Base-by-base conservation (phyloP, 805 yeast species). In the Candida loeiensis region DNA sequence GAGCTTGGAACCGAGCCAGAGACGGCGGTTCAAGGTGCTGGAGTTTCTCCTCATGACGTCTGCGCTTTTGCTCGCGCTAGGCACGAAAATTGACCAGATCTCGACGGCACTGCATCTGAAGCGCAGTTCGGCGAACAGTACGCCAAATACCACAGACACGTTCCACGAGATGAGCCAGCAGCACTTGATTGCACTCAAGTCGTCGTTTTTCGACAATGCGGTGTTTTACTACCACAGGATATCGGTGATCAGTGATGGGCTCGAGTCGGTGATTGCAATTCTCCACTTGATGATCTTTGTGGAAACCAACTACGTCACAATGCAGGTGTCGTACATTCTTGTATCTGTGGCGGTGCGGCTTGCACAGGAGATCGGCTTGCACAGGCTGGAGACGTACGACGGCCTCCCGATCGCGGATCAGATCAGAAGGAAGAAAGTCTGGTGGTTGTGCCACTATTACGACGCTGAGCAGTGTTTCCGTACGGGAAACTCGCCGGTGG, bases 331-430 rank as follows among this genome's bases (percentile, higher is more conserved):
- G 38, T 61, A 58, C 45, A 53, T 58, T 7, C 44, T 66, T 9
- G 45, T 54, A 3, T 47, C 65, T 1, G 56, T 64, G 20, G 72
- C 71, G 0, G 58, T 66, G 2, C 47, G 71, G 28, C 64, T 50
- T 44, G 72, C 72, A 2, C 72, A 67, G 44, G 70, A 65, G 33
- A 50, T 66, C 31, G 74, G 74, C 1, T 50, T 68, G 36, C 73
- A 68, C 46, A 45, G 71, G 6, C 37, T 43, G n/a, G 72, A 66
- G 40, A 48, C 62, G 2, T 57, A 52, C 27, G 45, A 34, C 9
- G 44, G 49, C 16, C 43, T 63, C 15, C 39, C 55, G 1, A 33
- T 38, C 1, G 56, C 45, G 13, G 66, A 59, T 21, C 55, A 48
- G 20, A 33, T 28, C 9, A 37, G 46, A 16, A 53, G 69, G 28